Evolutionary conservation across 2,329 filamentous ascomycete genomes (phyloP), one percentile per base, ranked within the genome.

Genomic region (Neospermospora avenae): DNA sequence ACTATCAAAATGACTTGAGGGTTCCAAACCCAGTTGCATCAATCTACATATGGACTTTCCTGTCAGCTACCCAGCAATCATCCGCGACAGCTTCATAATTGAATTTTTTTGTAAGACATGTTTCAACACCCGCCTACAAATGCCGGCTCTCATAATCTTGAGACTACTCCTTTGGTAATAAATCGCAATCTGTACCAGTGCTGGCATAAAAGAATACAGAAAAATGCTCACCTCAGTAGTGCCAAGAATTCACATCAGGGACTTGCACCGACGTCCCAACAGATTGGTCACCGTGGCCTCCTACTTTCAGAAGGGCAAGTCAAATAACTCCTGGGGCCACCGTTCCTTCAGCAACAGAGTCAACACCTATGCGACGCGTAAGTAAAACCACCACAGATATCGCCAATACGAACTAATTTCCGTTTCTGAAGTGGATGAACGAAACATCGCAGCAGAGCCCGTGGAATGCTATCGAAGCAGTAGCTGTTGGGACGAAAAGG

Each of bases 391-490:
- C 20, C 18, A 44, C 14, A 34, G 16, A 24, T 22, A n/a, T 55
- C n/a, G 39, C 11, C 16, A 41, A 20, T 39, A n/a, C 25, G 18
- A 25, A 34, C 34, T 28, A 4, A 13, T 18, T 16, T 41, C 48
- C n/a, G n/a, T n/a, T 18, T 18, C 54, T 20, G n/a, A 20, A 52
- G 34, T 59, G 57, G 57, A 37, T 42, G 34, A 53, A 54, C 14
- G 57, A 59, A 34, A 55, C 41, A 34, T n/a, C 28, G 10, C 41
- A 16, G 41, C 49, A 59, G 14, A 41, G 57, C 24, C 42, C 51
- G 14, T 59, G 57, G 57, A 55, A 55, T 24, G 20, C 45, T 11
- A 39, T 55, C n/a, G 39, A 42, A 11, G 57, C 31, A 13, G 51
- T 55, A n/a, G 16, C 14, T 16, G 28, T 35, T 35, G n/a, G 46